Evolutionary conservation across 2,329 filamentous ascomycete species (phyloP), one percentile per base, ranked within the genome.

Genomic region (Aspergillus oerlinghausenensis): DNA sequence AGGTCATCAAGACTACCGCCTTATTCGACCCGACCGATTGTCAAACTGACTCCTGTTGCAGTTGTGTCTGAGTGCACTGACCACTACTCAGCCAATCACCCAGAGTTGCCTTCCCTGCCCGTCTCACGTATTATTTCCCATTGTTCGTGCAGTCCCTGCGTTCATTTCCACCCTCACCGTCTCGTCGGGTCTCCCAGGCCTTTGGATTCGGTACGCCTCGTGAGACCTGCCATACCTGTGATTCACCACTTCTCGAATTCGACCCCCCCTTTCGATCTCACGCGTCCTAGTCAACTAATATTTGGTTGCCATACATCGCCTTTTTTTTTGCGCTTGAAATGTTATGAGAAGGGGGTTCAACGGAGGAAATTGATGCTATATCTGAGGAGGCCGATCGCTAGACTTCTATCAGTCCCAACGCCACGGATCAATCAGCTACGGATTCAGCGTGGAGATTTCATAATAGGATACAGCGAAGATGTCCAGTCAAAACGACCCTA

Each of bases 111-210:
- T 55, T 55, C 54, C 54, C 56, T 56, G 55, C 32, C 32, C 32
- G 32, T 5, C 32, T 17, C 54, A 40, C 52, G 38, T 52, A 38
- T 47, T 26, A 38, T 38, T 38, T 17, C 32, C 32, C 32, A 38
- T 55, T 55, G 49, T 57, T 55, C 49, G 51, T 60, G 55, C 51
- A 54, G 55, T 54, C 55, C 51, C 55, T 55, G 55, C 54, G 38
- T 43, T 17, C 49, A 55, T 60, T 60, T 57, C 59, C 54, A 49
- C 29, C 42, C 51, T 60, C 60, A 58, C 61, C 65, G 57, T 62
- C 58, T 63, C 40, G 52, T 56, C 55, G 64, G 64, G 63, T 60
- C 55, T 66, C 65, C 65, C 65, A 66, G 58, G 38, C 57, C 60
- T 63, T 51, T 63, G 65, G 65, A 55, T 60, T 60, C 59, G 63